phyloP scores from a whole-genome alignment of 208 protist species.

The Acanthamoeba castellanii region DNA sequence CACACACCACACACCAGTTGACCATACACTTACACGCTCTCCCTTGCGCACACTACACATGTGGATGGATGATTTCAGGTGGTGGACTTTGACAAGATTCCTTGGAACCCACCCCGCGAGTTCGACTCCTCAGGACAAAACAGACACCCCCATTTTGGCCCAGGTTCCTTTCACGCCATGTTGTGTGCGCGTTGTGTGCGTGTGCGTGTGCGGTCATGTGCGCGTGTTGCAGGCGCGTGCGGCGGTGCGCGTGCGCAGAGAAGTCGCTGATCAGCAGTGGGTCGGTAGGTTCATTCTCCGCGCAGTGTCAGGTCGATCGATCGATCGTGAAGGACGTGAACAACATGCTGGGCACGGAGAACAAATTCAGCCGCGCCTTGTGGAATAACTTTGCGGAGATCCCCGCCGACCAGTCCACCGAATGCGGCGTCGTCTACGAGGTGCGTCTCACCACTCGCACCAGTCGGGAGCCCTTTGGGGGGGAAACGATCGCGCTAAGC shows the following conservation, averaged over 20 bases:
- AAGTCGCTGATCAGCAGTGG: neutral
- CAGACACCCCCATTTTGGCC: neutral
- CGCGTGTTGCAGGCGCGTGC: neutral
- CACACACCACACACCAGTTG: neutral
- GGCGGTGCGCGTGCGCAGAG: too few relatives aligned
- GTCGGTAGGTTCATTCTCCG: neutral
- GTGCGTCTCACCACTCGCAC: neutral
- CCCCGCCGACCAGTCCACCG: neutral
- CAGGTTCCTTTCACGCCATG: neutral
- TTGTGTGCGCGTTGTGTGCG: too few relatives aligned
- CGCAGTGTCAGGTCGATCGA: slow-evolving; percentile 27
- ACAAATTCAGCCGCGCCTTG: neutral
- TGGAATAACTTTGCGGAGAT: slow-evolving; percentile 17
- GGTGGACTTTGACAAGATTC: neutral
- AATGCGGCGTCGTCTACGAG: slow-evolving; percentile 3
- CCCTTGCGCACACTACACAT: neutral
- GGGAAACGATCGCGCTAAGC: too few relatives aligned
- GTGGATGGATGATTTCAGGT: neutral
- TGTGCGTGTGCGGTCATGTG: neutral
- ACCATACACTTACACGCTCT: neutral
- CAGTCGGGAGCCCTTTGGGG: too few relatives aligned
- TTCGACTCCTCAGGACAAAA: neutral
- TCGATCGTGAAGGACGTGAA: neutral
- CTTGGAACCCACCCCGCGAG: neutral
- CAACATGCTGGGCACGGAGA: neutral